Base-by-base conservation (phyloP, 2,329 filamentous ascomycete genomes). In the Penicillium capsulatum region DNA sequence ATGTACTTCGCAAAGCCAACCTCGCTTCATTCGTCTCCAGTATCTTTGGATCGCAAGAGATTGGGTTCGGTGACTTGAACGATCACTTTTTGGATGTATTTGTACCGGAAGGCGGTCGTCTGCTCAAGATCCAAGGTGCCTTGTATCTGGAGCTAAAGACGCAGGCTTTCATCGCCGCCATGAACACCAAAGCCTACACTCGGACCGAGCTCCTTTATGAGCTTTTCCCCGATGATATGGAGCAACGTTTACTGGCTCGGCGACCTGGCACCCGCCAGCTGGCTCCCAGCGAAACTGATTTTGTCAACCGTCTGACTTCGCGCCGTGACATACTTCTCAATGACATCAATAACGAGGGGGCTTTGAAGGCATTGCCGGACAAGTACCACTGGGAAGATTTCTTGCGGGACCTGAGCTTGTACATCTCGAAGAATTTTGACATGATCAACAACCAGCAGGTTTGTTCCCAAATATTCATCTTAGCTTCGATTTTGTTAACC, bases 381-480 rank as follows among this genome's bases (percentile, higher is more conserved):
- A 79, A 75, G 51, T 82, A 81, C 50, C 71, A 73, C 19, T 84
- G 80, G 80, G 74, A 76, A 35, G 76, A 80, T 42, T 83, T 83
- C 42, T 63, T 82, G 11, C 70, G 72, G 15, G 76, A 79, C 44
- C 70, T 83, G 11, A 75, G 73, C 32, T 67, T 66, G 9, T 79
- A 80, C 57, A 70, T 83, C 33, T 72, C 69, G 36, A 78, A 80
- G 53, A 75, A 76, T 40, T 73, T 79, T 40, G 76, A 79, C 40
- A 59, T 67, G 9, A 68, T 76, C 33, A 66, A 70, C 38, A 65
- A 65, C n/a, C 70, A 68, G 45, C 69, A 67, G 54, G 69, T 74
- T 44, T 42, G 64, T 56, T 34, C 15, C 29, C 14, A 7, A 34
- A 13, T 14, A 3, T 14, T 32, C n/a, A 13, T 28, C 24, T 27